Evolutionary conservation across 345 rosid species (phyloP).

Genomic region (Hirschfeldia incana): DNA sequence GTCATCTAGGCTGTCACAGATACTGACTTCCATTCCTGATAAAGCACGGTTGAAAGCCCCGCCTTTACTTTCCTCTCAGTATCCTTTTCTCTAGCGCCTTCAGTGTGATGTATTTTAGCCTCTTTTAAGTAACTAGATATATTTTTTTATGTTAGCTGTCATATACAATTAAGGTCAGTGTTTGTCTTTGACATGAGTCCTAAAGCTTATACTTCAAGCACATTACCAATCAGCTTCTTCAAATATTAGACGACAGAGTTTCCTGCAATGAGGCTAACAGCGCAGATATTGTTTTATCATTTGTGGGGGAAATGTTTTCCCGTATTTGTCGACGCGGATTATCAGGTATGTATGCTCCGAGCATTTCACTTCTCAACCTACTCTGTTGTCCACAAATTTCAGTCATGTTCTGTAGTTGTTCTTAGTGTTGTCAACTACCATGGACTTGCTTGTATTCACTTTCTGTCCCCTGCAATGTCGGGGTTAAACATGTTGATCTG

Average conservation of each 20-base stretch:
- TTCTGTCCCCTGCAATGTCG: not conserved
- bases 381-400: not conserved
- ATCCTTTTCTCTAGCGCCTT: constrained; percentile 55
- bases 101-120: constrained; percentile 19
- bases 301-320: constrained; percentile 70
- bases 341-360: constrained; percentile 59
- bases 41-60: constrained; percentile 67
- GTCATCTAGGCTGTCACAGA: constrained; percentile 66
- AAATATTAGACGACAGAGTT: constrained; percentile 47
- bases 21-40: constrained; percentile 85
- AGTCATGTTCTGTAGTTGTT: not conserved
- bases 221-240: constrained; percentile 64
- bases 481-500: not conserved
- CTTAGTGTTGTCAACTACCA: constrained; percentile 14
- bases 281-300: constrained; percentile 46
- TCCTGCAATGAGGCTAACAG: constrained; percentile 28
- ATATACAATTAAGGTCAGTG: constrained; percentile 23
- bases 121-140: constrained; percentile 6
- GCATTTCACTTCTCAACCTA: constrained; percentile 8
- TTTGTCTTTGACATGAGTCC: constrained; percentile 51
- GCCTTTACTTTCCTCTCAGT: constrained; percentile 76
- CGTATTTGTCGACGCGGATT: constrained; percentile 93
- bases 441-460: constrained; percentile 8
- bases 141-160: not conserved
- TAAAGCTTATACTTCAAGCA: constrained; percentile 78